Evolutionary conservation across 371 early-diverging fungal genomes (phyloP).

Genomic region (Mortierella sp.): DNA sequence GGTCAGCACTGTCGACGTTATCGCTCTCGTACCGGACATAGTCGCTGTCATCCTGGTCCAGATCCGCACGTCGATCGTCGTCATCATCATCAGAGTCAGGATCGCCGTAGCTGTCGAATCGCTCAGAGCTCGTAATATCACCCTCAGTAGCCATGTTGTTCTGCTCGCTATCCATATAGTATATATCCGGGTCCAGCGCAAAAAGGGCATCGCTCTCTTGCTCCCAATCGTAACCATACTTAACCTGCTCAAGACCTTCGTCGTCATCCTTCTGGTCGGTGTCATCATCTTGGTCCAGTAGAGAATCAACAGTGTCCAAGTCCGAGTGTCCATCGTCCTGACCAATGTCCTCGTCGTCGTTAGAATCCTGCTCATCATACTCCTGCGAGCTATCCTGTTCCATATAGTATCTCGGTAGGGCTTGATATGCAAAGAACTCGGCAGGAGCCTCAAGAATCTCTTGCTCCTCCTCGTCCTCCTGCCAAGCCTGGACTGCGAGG

Average conservation of each 20-base stretch:
- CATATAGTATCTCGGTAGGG: background rate
- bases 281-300: background rate
- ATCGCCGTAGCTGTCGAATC: too few species aligned
- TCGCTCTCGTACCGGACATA: too few species aligned
- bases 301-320: background rate
- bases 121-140: background rate
- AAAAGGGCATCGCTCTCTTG: background rate
- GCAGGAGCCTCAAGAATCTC: too few species aligned
- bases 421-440: background rate
- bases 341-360: background rate
- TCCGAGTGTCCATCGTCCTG: background rate
- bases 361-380: background rate
- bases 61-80: too few species aligned
- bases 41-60: too few species aligned
- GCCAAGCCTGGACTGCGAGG: too few species aligned
- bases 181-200: too few species aligned
- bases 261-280: background rate
- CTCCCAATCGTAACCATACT: background rate
- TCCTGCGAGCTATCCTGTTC: too few species aligned
- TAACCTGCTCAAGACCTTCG: too few species aligned
- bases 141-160: background rate
- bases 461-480: too few species aligned
- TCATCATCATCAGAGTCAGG: too few species aligned
- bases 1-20: too few species aligned
- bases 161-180: background rate